Evolutionary conservation across 2,329 filamentous ascomycete species (phyloP).

Genomic region (Fusarium tupiense): DNA sequence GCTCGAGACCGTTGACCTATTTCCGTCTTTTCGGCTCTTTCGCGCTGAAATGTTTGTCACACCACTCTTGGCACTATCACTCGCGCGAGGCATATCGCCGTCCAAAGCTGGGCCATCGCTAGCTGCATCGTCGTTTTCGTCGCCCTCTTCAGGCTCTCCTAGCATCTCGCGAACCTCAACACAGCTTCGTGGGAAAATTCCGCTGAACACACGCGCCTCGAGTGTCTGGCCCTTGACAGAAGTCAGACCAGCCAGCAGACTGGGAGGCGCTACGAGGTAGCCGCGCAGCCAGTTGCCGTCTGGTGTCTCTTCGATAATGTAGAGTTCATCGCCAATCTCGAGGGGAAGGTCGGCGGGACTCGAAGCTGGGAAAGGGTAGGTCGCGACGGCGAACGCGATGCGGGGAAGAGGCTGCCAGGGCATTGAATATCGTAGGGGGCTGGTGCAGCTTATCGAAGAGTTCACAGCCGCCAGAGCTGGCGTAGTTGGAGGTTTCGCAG

Average conservation of each 20-base stretch:
- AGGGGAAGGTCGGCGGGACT: slow-evolving; percentile 91
- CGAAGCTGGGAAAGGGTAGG: slow-evolving; percentile 89
- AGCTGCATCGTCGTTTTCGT: slow-evolving; percentile 52
- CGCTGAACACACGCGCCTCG: slow-evolving; percentile 96
- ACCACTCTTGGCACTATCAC: slow-evolving; percentile 66
- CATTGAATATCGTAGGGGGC: slow-evolving; percentile 64
- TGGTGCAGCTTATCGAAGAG: slow-evolving; percentile 28
- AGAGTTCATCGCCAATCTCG: slow-evolving; percentile 97
- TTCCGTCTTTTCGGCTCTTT: slow-evolving; percentile 50
- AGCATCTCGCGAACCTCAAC: slow-evolving; percentile 95
- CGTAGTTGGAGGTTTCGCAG: slow-evolving; percentile 32
- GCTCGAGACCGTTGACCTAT: slow-evolving; percentile 36
- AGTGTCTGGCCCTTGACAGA: slow-evolving; percentile 91
- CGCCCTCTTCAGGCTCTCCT: slow-evolving; percentile 72
- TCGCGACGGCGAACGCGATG: slow-evolving; percentile 97
- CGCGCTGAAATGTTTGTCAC: slow-evolving; percentile 52
- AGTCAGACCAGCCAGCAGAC: slow-evolving; percentile 89
- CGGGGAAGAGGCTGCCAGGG: slow-evolving; percentile 97
- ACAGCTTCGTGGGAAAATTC: slow-evolving; percentile 94
- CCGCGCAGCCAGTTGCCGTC: slow-evolving; percentile 94
- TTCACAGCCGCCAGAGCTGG: slow-evolving; percentile 27
- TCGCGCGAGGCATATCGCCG: slow-evolving; percentile 46
- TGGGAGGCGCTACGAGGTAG: slow-evolving; percentile 94
- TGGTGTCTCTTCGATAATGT: slow-evolving; percentile 96
- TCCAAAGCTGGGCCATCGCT: slow-evolving; percentile 47